Percentiles rank a stretch among this genome's conserved stretches.
These are phyloP conservation scores for Sphagnum tenellum DNA, from an alignment of 225 moss, liverwort and hornwort species.

Conservation along the genomic window DNA sequence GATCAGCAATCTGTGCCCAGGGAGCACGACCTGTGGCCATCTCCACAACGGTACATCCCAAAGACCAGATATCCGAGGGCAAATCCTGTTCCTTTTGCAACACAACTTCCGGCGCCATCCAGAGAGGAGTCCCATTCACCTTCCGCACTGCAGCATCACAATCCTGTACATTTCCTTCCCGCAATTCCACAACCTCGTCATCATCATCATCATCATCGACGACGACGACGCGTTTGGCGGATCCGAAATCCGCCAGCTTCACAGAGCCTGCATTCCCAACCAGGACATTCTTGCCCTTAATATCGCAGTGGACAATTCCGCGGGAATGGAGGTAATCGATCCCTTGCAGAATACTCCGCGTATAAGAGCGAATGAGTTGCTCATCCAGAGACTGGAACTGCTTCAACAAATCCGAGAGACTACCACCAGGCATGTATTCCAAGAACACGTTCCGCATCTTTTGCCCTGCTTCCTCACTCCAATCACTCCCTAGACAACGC, in stretches of 20 bases:
- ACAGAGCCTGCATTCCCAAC: conserved; percentile 10
- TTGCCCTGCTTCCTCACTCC: conserved; percentile 12
- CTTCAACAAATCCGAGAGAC: conserved; percentile 12
- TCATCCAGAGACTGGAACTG: conserved; percentile 11
- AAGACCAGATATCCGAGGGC: conserved; percentile 24
- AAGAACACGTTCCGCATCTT: conserved; percentile 20
- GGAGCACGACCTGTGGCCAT: no score
- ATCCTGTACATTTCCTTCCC: no score
- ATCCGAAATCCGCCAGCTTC: conserved; percentile 29
- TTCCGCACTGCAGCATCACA: no score
- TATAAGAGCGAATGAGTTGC: conserved; percentile 18
- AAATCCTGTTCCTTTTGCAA: conserved; percentile 22
- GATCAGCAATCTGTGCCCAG: no score
- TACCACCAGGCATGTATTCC: conserved; percentile 39
- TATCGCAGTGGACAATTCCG: conserved; percentile 26
- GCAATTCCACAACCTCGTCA: no score
- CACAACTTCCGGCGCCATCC: conserved; percentile 39
- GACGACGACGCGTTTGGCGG: conserved; percentile 9
- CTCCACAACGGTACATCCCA: neutral
- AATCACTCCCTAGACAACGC: conserved; percentile 18
- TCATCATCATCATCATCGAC: neutral
- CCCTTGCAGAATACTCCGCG: conserved; percentile 16
- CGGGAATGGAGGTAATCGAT: conserved; percentile 20
- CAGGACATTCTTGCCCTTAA: conserved; percentile 22
- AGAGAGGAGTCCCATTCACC: conserved; percentile 6